A percentile compares a stretch with the other conserved stretches of the same genome.
These are phyloP conservation scores for Trichoderma brevicompactum DNA, from an alignment of 2,329 filamentous ascomycete species.

Conservation along the genomic window DNA sequence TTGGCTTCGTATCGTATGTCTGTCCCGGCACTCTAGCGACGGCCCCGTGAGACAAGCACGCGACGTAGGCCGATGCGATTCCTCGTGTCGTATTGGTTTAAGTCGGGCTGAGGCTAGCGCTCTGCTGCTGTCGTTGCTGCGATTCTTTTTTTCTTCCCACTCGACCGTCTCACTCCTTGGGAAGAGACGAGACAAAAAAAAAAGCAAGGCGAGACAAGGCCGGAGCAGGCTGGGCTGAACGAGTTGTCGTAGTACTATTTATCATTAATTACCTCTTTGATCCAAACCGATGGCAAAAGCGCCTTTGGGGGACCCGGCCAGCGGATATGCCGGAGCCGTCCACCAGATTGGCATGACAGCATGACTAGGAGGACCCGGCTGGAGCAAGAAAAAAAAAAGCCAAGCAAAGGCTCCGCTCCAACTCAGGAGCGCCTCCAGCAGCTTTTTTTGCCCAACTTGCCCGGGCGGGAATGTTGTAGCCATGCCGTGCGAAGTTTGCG, in stretches of 20 bases:
- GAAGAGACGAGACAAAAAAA: neutral
- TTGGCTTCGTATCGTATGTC: constrained; percentile 8
- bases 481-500: constrained; percentile 17
- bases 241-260: constrained; percentile 16
- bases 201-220: neutral
- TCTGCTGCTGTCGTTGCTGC: neutral
- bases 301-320: constrained; percentile 3
- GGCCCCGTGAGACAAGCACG: constrained; percentile 26
- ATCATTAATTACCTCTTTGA: constrained; percentile 22
- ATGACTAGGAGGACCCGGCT: constrained; percentile 25
- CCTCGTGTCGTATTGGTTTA: constrained; percentile 21
- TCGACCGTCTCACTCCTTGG: neutral
- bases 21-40: neutral
- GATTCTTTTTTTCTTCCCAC: no score
- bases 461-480: constrained; percentile 20
- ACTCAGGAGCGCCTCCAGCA: neutral
- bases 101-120: constrained; percentile 10
- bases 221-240: neutral
- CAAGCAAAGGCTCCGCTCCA: constrained; percentile 25
- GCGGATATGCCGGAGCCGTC: constrained; percentile 29
- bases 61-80: constrained; percentile 9
- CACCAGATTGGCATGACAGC: constrained; percentile 29
- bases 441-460: constrained; percentile 7
- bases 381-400: constrained; percentile 22
- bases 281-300: constrained; percentile 5